Base-by-base conservation (phyloP, 2,329 filamentous ascomycete genomes). In the Penicillium polonicum region DNA sequence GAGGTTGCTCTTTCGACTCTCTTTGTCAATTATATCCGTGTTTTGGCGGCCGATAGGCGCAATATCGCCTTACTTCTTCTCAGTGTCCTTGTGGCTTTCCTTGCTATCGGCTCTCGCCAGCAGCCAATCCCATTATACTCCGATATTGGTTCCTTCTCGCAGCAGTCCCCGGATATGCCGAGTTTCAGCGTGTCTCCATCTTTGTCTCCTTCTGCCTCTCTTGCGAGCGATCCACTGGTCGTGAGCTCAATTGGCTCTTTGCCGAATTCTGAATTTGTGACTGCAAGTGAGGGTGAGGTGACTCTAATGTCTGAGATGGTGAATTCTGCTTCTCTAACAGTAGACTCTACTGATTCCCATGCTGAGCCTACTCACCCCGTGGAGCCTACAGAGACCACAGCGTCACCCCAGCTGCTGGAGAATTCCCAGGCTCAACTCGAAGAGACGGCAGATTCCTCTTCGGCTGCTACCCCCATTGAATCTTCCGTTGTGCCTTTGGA, bases 1-100 rank as follows among this genome's bases (percentile, higher is more conserved):
- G 76, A 85, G 17, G 76, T 85, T 21, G 82, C 82, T 3, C 71
- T 86, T 0, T 73, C 76, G 17, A 79, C 79, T 0, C 72, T 85
- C 15, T 59, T 85, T 44, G 73, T 76, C 58, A 85, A 84, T 65
- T 85, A 84, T 63, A 57, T 85, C 19, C 72, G 78, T 25, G 71
- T 84, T 1, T 70, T 85, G 21, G 74, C 80, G 2, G 76, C 76
- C 44, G 84, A 87, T 62, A 75, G 76, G 45, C 77, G 80, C 38
- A 86, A 86, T 64, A 70, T 84, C 12, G 72, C 77, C 3, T 35
- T 64, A 3, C 41, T 57, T 10, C 6, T 65, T 13, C 51, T 64
- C 45, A 65, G 59, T 44, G 33, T 59, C 2, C 35, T 63, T 5
- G 55, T 58, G 13, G 55, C 55, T 4, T 64, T 65, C 12, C 62